A percentile compares a stretch with the other conserved stretches of the same genome.
phyloP scores from a whole-genome alignment of 257 asterid species.

The Cruciata laevipes region DNA sequence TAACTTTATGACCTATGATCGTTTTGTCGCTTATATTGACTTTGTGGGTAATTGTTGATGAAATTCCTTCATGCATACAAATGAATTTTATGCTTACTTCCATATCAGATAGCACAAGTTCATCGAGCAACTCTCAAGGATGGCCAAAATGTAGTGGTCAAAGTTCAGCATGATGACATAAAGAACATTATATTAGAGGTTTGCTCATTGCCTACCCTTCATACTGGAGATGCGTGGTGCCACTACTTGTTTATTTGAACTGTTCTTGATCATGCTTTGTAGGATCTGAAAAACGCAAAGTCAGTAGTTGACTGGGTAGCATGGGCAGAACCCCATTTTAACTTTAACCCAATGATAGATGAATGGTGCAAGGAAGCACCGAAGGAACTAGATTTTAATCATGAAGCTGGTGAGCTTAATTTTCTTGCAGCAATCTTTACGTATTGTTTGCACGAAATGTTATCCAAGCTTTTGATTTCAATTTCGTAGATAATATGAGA shows the following conservation, averaged over 20 bases:
- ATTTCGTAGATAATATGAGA: slow-evolving; percentile 63
- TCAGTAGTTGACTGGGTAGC: slow-evolving; percentile 96
- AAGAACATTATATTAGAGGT: slow-evolving; percentile 89
- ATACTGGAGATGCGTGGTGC: slow-evolving; percentile 7
- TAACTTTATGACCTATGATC: not conserved
- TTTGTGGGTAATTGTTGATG: not conserved
- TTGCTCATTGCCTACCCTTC: slow-evolving; percentile 9
- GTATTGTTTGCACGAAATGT: not conserved
- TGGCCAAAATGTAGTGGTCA: slow-evolving; percentile 80
- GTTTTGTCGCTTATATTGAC: not conserved
- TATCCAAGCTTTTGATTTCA: slow-evolving; percentile 22
- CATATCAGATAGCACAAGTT: slow-evolving; percentile 90
- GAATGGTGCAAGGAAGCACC: slow-evolving; percentile 99
- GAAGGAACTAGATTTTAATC: slow-evolving; percentile 83
- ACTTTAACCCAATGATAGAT: slow-evolving; percentile 93
- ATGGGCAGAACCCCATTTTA: slow-evolving; percentile 97
- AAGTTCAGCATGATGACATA: slow-evolving; percentile 92
- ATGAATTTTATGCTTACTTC: not conserved
- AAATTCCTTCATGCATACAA: not conserved
- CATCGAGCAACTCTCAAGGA: slow-evolving; percentile 86
- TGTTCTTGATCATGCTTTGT: slow-evolving; percentile 14
- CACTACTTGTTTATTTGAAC: not conserved
- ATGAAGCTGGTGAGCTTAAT: slow-evolving; percentile 73
- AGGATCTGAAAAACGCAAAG: slow-evolving; percentile 95
- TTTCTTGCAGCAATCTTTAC: slow-evolving; percentile 5